Conservation (phyloP, 768 basidiomycete genomes). For the Amanita pseudoporphyria region DNA sequence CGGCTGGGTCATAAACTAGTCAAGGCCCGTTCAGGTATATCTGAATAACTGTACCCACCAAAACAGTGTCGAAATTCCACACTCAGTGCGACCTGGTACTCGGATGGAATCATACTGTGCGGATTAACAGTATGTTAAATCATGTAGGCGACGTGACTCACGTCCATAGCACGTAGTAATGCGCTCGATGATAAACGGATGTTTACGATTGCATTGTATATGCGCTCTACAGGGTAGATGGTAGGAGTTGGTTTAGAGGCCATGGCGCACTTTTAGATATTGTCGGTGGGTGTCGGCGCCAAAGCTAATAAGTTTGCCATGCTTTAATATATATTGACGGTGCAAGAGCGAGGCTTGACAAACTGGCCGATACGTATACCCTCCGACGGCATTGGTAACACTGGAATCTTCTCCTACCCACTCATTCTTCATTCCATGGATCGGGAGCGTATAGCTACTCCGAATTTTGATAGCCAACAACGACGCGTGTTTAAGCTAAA, state of each 20-base stretch:
- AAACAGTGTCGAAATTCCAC: too few relatives aligned
- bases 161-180: neutral
- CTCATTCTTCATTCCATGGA: constrained; percentile 35
- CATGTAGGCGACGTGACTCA: neutral
- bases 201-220: neutral
- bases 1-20: constrained; percentile 9
- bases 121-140: too few relatives aligned
- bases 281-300: neutral
- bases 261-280: neutral
- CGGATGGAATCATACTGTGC: too few relatives aligned
- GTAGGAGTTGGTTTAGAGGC: neutral
- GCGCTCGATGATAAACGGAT: neutral
- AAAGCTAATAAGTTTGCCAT: neutral
- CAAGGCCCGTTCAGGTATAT: constrained; percentile 27
- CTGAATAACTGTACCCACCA: constrained; percentile 28
- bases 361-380: constrained; percentile 36
- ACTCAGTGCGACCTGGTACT: too few relatives aligned
- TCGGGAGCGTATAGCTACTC: constrained; percentile 37
- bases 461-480: too few relatives aligned
- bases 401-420: constrained; percentile 39
- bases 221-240: neutral
- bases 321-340: neutral
- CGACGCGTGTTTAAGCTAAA: too few relatives aligned
- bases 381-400: constrained; percentile 35
- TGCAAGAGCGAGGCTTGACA: neutral